A percentile compares a stretch with the other conserved stretches of the same genome.
Evolutionary conservation across 192 early-diverging fungal species (phyloP).

Genomic region (Linnemannia hyalina): DNA sequence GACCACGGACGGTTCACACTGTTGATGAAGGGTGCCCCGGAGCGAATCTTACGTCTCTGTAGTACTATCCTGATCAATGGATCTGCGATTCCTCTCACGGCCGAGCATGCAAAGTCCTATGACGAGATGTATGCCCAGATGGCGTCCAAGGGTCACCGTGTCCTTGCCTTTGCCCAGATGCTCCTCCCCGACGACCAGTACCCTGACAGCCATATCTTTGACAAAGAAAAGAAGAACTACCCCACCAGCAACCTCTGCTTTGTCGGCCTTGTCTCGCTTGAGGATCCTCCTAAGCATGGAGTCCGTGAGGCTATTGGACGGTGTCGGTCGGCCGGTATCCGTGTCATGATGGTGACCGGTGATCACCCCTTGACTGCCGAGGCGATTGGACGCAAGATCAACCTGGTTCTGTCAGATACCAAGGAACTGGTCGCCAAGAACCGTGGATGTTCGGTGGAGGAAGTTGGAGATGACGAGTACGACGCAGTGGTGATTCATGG

Average conservation of each 20-base stretch:
- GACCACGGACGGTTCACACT: slow-evolving; percentile 79
- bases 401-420: slow-evolving; percentile 92
- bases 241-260: slow-evolving; percentile 76
- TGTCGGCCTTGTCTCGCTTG: slow-evolving; percentile 89
- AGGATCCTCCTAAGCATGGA: slow-evolving; percentile 98
- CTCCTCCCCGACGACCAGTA: slow-evolving; percentile 74
- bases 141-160: slow-evolving; percentile 95
- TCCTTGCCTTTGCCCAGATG: slow-evolving; percentile 91
- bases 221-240: slow-evolving; percentile 80
- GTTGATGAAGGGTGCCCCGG: slow-evolving; percentile 95
- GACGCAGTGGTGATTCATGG: slow-evolving; percentile 93
- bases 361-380: slow-evolving; percentile 96
- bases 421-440: slow-evolving; percentile 80
- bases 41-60: slow-evolving; percentile 89
- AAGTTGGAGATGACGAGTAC: slow-evolving; percentile 84
- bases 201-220: slow-evolving; percentile 80
- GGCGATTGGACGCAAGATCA: slow-evolving; percentile 96
- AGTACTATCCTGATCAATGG: slow-evolving; percentile 73
- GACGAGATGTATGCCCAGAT: slow-evolving; percentile 86
- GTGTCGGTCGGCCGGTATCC: slow-evolving; percentile 92
- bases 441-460: slow-evolving; percentile 67
- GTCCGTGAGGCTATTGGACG: slow-evolving; percentile 96
- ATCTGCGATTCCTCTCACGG: slow-evolving; percentile 70
- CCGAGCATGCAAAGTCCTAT: slow-evolving; percentile 73
- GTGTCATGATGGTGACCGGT: slow-evolving; percentile 98